These are phyloP conservation scores for Salvia rosmarinus DNA, from an alignment of 257 asterid species.

Conservation along the genomic window DNA sequence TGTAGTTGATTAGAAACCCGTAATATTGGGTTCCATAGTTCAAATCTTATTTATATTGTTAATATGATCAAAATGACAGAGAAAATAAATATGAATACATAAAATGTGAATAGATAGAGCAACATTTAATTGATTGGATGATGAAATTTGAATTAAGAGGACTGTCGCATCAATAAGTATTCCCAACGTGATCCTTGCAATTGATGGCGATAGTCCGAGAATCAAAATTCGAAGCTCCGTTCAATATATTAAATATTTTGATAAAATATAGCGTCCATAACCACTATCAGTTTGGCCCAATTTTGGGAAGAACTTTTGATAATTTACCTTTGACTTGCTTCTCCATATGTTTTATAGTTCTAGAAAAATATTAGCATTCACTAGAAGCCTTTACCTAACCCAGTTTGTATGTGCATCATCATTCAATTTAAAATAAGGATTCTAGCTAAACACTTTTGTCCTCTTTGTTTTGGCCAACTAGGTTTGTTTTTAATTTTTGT, in stretches of 20 bases:
- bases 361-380: conserved; percentile 34
- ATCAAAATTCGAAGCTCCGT: conserved; percentile 29
- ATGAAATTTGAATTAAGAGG: conserved; percentile 1
- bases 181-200: conserved; percentile 29
- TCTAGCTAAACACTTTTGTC: conserved; percentile 37
- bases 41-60: background rate
- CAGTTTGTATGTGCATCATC: conserved; percentile 42
- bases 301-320: conserved; percentile 12
- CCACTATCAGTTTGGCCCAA: conserved; percentile 45
- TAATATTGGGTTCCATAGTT: background rate
- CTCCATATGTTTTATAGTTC: conserved; percentile 9
- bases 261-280: conserved; percentile 43
- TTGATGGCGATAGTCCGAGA: conserved; percentile 45
- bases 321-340: conserved; percentile 17
- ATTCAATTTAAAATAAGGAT: conserved; percentile 26
- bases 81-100: background rate
- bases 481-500: conserved; percentile 4
- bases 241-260: conserved; percentile 7
- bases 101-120: background rate
- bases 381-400: conserved; percentile 43
- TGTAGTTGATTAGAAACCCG: background rate
- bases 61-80: background rate
- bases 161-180: conserved; percentile 38
- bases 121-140: conserved; percentile 5
- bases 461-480: conserved; percentile 48